Conservation (phyloP, 1,284 basidiomycete species). For the Boletus mariae region DNA sequence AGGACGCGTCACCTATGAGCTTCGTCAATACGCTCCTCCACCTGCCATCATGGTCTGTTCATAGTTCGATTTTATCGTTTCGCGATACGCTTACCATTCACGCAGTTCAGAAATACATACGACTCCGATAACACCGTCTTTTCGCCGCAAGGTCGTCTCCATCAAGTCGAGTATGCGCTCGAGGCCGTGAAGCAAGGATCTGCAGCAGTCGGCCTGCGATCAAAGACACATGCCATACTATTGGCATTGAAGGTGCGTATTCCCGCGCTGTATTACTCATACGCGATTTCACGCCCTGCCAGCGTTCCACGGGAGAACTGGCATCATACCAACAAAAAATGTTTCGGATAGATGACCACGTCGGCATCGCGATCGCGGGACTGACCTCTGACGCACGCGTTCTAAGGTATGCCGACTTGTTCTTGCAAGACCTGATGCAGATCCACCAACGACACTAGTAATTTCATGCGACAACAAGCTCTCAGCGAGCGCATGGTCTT, state of each 20-base stretch:
- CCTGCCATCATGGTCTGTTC: slow-evolving; percentile 29
- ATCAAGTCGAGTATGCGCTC: slow-evolving; percentile 98
- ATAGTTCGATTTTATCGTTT: neutral
- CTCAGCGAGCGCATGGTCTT: slow-evolving; percentile 95
- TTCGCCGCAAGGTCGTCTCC: slow-evolving; percentile 85
- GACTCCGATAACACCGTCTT: slow-evolving; percentile 97
- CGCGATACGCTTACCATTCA: slow-evolving; percentile 8
- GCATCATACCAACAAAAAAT: slow-evolving; percentile 99
- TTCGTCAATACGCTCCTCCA: slow-evolving; percentile 11
- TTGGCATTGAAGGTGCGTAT: slow-evolving; percentile 81
- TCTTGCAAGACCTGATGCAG: neutral
- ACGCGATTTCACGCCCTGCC: slow-evolving; percentile 7
- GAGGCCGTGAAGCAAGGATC: slow-evolving; percentile 99
- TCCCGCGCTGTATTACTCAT: neutral
- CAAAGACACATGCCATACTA: slow-evolving; percentile 92
- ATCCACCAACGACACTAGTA: slow-evolving; percentile 47
- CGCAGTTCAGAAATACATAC: slow-evolving; percentile 90
- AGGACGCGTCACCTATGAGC: slow-evolving; percentile 31
- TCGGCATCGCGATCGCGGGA: slow-evolving; percentile 98
- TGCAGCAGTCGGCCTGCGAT: slow-evolving; percentile 93
- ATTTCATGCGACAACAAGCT: slow-evolving; percentile 99
- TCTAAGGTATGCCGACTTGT: slow-evolving; percentile 60
- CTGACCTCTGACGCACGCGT: slow-evolving; percentile 98
- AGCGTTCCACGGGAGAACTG: slow-evolving; percentile 98
- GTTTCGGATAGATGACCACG: slow-evolving; percentile 98